A percentile compares a stretch with the other conserved stretches of the same genome.
phyloP scores from a whole-genome alignment of 1,139 yeast species.

The Candida sp. region DNA sequence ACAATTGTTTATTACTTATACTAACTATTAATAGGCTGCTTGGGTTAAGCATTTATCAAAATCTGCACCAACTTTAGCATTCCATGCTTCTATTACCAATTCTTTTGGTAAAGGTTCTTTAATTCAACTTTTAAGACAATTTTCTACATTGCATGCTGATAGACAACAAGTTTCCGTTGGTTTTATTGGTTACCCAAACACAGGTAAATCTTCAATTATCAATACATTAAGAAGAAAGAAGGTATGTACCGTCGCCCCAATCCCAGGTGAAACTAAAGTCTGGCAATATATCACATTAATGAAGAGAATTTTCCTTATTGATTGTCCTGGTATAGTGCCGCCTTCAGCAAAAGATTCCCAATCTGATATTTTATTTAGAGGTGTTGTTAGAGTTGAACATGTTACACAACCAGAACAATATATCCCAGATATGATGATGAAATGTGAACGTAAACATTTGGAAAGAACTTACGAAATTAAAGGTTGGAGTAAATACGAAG shows the following conservation, averaged over 20 bases:
- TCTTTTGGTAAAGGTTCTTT: conserved; percentile 97
- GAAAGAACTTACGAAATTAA: conserved; percentile 94
- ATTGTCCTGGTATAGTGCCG: conserved; percentile 99
- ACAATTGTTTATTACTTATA: conserved; percentile 15
- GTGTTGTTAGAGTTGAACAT: conserved; percentile 97
- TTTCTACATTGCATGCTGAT: conserved; percentile 85
- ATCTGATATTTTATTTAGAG: conserved; percentile 92
- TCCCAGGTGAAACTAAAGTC: conserved; percentile 98
- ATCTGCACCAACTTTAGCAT: conserved; percentile 91
- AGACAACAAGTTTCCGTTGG: conserved; percentile 97
- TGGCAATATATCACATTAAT: conserved; percentile 98
- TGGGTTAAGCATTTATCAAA: conserved; percentile 97
- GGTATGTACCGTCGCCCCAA: conserved; percentile 97
- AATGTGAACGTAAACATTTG: conserved; percentile 86
- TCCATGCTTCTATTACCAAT: conserved; percentile 96
- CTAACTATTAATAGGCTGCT: conserved; percentile 78
- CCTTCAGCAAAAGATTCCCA: conserved; percentile 88
- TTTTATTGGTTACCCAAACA: conserved; percentile 95
- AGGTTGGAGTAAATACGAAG: conserved; percentile 72
- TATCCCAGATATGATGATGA: conserved; percentile 80
- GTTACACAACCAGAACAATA: conserved; percentile 95
- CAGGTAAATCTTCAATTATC: conserved; percentile 95
- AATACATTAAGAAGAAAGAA: conserved; percentile 92
- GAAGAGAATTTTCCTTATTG: conserved; percentile 93
- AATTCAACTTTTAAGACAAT: conserved; percentile 90